Base-by-base conservation (phyloP, 1,139 yeast species). In the Debaryomyces subglobosus region DNA sequence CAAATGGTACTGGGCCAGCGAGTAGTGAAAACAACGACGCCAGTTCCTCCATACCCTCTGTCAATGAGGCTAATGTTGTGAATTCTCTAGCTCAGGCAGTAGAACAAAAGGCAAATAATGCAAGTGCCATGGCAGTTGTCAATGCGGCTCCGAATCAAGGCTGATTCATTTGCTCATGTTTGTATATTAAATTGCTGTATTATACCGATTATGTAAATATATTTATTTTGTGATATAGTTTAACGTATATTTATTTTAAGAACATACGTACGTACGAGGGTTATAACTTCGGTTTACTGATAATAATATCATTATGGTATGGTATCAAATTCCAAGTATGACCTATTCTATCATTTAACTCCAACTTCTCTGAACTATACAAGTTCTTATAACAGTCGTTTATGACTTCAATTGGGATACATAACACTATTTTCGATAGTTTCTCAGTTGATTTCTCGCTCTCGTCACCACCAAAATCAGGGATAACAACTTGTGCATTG, bases 401-500 rank as follows among this genome's bases (percentile, higher is more conserved):
- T 3, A 71, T 60, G 0, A 68, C 46, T 39, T 66, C 68, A 4
- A 65, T 53, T 0, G 77, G 77, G 20, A 71, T 46, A 15, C 69
- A 57, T 37, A 71, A 60, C 13, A 69, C 61, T 39, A 70, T 60
- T 44, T 55, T 60, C 7, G 69, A 49, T 3, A 69, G 43, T 45
- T 69, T 71, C 44, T 71, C 75, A 12, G 62, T 52, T 23, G 46
- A 42, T 4, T 49, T 50, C 3, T 44, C 46, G 36, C 54, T 55
- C 13, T 40, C 48, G 7, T 32, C 43, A 5, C 34, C 35, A 13
- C 30, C 43, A 37, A 51, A 37, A 13, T 43, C 44, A 3, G 72
- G 69, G 1, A 59, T 47, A 33, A 56, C 59, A 1, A 74, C 69
- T 49, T 72, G 72, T 12, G 78, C 92, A 61, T 86, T 86, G 29